Conservation (phyloP, 164 flowering plant species). For the Sedum album region DNA sequence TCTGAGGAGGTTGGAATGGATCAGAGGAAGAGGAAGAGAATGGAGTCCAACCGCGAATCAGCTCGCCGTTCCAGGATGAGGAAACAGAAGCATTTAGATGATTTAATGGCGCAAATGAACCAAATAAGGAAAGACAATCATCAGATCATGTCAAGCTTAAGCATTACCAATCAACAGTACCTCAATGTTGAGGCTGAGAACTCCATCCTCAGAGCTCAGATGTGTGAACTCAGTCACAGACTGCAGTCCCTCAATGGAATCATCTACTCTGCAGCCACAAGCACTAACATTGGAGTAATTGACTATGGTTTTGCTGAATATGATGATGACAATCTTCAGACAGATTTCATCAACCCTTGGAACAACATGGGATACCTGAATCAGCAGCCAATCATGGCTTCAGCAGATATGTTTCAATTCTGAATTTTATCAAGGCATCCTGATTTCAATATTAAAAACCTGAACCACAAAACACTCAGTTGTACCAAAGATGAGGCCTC, state of each 20-base stretch:
- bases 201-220: conserved; percentile 30
- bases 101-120: conserved; percentile 22
- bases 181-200: conserved; percentile 29
- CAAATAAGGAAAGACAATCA: conserved; percentile 24
- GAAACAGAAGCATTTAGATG: conserved; percentile 42
- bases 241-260: conserved; percentile 27
- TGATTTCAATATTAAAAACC: background rate
- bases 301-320: conserved; percentile 10
- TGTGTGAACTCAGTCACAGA: conserved; percentile 25
- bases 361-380: conserved; percentile 21
- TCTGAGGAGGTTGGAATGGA: conserved; percentile 37
- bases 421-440: background rate
- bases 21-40: conserved; percentile 34
- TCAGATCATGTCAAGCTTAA: conserved; percentile 20
- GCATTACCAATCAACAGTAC: conserved; percentile 21
- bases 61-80: conserved; percentile 41
- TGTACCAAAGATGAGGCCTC: background rate
- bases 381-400: conserved; percentile 33
- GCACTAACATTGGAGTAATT: background rate
- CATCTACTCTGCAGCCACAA: conserved; percentile 6
- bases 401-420: conserved; percentile 25
- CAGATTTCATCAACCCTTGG: conserved; percentile 20
- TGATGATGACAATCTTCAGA: background rate
- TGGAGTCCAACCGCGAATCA: conserved; percentile 39
- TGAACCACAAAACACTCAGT: background rate